Evolutionary conservation across 345 rosid species (phyloP).

Genomic region (Passiflora organensis): DNA sequence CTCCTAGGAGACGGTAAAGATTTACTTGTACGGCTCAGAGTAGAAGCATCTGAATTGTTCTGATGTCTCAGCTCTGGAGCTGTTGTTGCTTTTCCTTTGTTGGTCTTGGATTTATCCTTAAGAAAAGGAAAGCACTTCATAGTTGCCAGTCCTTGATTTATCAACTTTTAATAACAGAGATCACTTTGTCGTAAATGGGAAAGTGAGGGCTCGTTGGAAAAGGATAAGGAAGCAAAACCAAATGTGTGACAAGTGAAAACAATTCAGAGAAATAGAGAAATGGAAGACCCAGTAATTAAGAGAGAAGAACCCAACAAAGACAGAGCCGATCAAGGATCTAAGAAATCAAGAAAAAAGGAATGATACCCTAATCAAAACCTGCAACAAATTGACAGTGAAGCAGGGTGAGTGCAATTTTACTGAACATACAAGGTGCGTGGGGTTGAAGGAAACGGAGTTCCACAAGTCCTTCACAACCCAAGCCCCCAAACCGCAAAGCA

Average conservation of each 20-base stretch:
- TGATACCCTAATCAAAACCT: background rate
- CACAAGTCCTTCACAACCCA: background rate
- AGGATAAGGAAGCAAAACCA: background rate
- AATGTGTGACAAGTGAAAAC: background rate
- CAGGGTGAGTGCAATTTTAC: too few species aligned
- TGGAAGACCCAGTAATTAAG: background rate
- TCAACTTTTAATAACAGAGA: background rate
- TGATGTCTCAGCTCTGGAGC: slow-evolving; percentile 45
- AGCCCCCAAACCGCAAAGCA: background rate
- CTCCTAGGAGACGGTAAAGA: slow-evolving; percentile 60
- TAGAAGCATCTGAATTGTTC: slow-evolving; percentile 11
- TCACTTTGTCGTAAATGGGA: background rate
- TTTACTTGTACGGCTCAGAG: slow-evolving; percentile 24
- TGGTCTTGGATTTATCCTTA: slow-evolving; percentile 41
- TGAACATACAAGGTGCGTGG: background rate
- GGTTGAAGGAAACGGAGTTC: background rate
- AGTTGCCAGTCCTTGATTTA: background rate
- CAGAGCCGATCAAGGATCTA: too few species aligned
- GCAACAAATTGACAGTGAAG: background rate
- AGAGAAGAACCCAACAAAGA: background rate
- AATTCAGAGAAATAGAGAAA: background rate
- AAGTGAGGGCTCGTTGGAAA: background rate
- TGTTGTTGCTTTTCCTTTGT: slow-evolving; percentile 34
- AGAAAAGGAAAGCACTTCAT: slow-evolving; percentile 44
- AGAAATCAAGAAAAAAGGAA: background rate